Conservation (phyloP, 2,329 filamentous ascomycete genomes). For the Epichloe sibirici region DNA sequence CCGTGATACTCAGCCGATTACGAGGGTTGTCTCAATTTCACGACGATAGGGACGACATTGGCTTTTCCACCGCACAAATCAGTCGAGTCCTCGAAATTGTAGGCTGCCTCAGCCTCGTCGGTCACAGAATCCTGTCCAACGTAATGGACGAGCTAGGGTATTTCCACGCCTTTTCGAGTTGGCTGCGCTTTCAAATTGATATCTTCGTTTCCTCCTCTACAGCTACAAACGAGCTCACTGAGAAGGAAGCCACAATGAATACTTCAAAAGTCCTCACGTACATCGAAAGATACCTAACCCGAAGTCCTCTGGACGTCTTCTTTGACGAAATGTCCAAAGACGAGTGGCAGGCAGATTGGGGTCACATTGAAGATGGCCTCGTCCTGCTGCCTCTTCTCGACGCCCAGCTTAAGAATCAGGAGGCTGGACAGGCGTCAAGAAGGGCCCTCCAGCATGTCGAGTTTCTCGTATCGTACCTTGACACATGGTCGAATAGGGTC, state of each 20-base stretch:
- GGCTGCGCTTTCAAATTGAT: slow-evolving; percentile 77
- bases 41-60: slow-evolving; percentile 51
- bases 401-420: slow-evolving; percentile 35
- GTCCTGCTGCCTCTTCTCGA: slow-evolving; percentile 36
- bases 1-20: slow-evolving; percentile 69
- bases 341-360: slow-evolving; percentile 36
- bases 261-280: slow-evolving; percentile 63
- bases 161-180: slow-evolving; percentile 68
- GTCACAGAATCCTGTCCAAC: slow-evolving; percentile 58
- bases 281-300: slow-evolving; percentile 56
- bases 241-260: slow-evolving; percentile 67
- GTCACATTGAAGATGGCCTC: slow-evolving; percentile 29
- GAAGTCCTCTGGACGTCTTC: slow-evolving; percentile 52
- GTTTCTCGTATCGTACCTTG: slow-evolving; percentile 48
- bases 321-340: slow-evolving; percentile 38
- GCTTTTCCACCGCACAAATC: slow-evolving; percentile 51
- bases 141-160: slow-evolving; percentile 66
- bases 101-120: slow-evolving; percentile 62
- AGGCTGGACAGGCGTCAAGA: slow-evolving; percentile 32
- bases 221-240: slow-evolving; percentile 57
- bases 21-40: slow-evolving; percentile 75
- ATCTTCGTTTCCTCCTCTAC: slow-evolving; percentile 52
- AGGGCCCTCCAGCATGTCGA: slow-evolving; percentile 48
- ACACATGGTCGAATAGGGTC: slow-evolving; percentile 43
- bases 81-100: slow-evolving; percentile 57